Percentiles rank a stretch among this genome's conserved stretches.
These are phyloP conservation scores for Acanthamoeba quina DNA, from an alignment of 208 protist species.

Conservation along the genomic window DNA sequence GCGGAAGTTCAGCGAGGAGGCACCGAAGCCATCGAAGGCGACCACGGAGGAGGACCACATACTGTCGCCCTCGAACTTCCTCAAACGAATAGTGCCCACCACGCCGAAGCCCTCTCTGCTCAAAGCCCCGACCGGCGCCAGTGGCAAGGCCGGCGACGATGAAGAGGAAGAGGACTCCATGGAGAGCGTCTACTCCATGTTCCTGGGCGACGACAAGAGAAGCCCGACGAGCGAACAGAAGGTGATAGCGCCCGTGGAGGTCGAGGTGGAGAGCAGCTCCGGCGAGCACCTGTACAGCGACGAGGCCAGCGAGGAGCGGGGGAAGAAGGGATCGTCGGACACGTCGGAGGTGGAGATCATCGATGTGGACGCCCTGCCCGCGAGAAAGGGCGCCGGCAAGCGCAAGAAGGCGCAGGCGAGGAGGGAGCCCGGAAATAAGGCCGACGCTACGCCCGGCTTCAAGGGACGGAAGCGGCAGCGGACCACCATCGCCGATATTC, in stretches of 20 bases:
- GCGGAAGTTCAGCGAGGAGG: not conserved
- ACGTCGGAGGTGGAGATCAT: conserved; percentile 10
- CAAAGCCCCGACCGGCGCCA: not conserved
- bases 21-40: not conserved
- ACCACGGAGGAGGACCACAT: not conserved
- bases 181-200: conserved; percentile 34
- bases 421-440: not conserved
- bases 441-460: not conserved
- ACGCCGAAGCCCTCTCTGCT: not conserved
- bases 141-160: not conserved
- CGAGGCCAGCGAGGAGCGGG: not conserved
- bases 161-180: conserved; percentile 20
- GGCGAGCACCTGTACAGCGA: not conserved
- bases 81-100: not conserved
- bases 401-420: not conserved
- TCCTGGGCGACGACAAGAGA: conserved; percentile 1
- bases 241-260: not conserved
- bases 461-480: not conserved
- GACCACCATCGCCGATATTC: not conserved
- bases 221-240: not conserved
- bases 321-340: conserved; percentile 8
- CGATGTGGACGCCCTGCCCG: conserved; percentile 48
- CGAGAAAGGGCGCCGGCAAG: not conserved
- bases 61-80: not conserved
- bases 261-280: not conserved